Conservation (phyloP, 73 alveolate species). For the Tetrahymena borealis region DNA sequence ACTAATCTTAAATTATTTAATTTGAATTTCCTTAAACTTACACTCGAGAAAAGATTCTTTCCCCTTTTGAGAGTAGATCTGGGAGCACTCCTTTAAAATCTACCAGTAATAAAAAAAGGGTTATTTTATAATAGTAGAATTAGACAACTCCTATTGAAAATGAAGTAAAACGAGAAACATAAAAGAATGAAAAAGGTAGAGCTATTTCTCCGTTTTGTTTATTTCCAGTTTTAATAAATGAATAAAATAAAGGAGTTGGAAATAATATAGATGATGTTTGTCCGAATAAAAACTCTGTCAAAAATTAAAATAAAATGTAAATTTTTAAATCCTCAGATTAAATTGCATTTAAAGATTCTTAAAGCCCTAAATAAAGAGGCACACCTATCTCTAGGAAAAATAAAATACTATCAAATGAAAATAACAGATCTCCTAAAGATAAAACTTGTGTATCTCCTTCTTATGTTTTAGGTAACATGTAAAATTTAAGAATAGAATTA, state of each 20-base stretch:
- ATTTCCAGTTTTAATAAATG: not conserved
- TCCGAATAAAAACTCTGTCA: not conserved
- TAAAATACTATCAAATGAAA: not conserved
- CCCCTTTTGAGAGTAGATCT: too few relatives aligned
- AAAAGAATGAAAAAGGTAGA: not conserved
- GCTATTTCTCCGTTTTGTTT: not conserved
- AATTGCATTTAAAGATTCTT: not conserved
- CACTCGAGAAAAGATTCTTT: too few relatives aligned
- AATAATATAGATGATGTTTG: not conserved
- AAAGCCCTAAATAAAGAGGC: not conserved
- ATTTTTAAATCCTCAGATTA: not conserved
- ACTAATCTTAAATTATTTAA: too few relatives aligned
- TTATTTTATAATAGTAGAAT: too few relatives aligned
- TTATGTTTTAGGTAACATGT: not conserved
- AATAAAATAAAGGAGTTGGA: not conserved
- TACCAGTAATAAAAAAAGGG: too few relatives aligned
- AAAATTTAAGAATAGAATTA: not conserved
- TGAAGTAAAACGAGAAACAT: not conserved
- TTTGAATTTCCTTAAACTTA: too few relatives aligned
- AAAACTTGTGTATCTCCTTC: not conserved
- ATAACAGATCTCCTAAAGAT: not conserved
- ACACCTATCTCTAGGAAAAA: not conserved
- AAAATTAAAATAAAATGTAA: not conserved
- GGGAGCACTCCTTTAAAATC: too few relatives aligned
- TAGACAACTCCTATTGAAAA: too few relatives aligned